phyloP scores from a whole-genome alignment of 768 basidiomycete species.

The Austroboletus festivus region DNA sequence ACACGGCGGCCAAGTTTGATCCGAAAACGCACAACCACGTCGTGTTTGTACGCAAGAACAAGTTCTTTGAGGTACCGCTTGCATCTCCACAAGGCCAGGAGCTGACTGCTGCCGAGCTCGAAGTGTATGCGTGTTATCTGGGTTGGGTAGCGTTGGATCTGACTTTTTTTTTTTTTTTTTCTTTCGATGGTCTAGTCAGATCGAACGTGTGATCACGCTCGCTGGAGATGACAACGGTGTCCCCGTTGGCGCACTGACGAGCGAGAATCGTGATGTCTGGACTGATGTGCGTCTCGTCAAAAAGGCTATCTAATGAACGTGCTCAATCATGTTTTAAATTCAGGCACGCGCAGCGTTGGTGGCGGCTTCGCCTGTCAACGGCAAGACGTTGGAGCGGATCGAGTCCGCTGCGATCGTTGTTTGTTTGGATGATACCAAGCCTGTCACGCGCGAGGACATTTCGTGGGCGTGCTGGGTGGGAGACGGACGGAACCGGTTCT shows the following conservation, averaged over 20 bases:
- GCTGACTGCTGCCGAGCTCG: conserved; percentile 77
- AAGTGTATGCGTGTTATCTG: conserved; percentile 41
- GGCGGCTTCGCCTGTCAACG: conserved; percentile 63
- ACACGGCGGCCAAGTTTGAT: conserved; percentile 82
- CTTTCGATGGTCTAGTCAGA: conserved; percentile 44
- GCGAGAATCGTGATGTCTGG: conserved; percentile 90
- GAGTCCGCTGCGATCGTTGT: conserved; percentile 89
- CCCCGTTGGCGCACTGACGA: conserved; percentile 79
- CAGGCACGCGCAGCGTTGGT: conserved; percentile 62
- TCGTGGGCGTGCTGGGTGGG: conserved; percentile 88
- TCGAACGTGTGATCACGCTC: conserved; percentile 61
- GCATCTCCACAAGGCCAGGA: conserved; percentile 60
- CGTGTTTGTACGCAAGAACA: conserved; percentile 87
- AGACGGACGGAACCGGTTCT: conserved; percentile 88
- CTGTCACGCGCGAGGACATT: conserved; percentile 76
- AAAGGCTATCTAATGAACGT: not conserved
- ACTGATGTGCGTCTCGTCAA: conserved; percentile 65
- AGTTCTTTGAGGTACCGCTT: conserved; percentile 82
- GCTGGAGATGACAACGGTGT: conserved; percentile 48
- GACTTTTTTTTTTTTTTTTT: not conserved
- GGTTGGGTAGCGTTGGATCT: too few relatives aligned
- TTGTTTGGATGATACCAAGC: conserved; percentile 78
- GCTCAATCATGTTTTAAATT: not conserved
- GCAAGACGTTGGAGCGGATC: conserved; percentile 66
- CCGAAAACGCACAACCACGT: conserved; percentile 76